Percentiles rank a stretch among this genome's conserved stretches.
These are phyloP conservation scores for Cryomyces antarcticus DNA, from an alignment of 495 filamentous ascomycete species.

Conservation along the genomic window DNA sequence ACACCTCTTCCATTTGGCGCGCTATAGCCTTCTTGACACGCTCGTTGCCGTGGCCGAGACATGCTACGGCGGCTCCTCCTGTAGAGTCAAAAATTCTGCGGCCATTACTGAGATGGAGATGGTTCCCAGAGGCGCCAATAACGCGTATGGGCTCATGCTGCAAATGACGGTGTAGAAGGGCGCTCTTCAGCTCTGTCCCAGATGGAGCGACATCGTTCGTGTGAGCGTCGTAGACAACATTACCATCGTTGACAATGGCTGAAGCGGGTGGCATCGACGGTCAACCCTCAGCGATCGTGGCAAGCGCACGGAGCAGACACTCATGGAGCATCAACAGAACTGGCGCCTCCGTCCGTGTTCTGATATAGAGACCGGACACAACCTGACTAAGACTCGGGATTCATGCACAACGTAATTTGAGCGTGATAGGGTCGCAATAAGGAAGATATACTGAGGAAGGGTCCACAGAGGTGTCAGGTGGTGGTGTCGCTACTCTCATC, in stretches of 20 bases:
- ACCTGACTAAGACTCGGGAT: no score
- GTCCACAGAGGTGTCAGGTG: no score
- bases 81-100: conserved; percentile 18
- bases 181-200: background rate
- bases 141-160: conserved; percentile 9
- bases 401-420: no score
- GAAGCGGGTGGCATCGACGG: background rate
- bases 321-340: no score
- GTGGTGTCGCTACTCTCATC: no score
- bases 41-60: conserved; percentile 17
- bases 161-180: conserved; percentile 12
- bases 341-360: no score
- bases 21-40: conserved; percentile 25
- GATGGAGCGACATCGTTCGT: background rate
- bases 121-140: conserved; percentile 6
- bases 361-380: no score
- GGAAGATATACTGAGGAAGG: no score
- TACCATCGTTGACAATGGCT: conserved; percentile 2
- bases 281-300: background rate
- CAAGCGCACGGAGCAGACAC: no score
- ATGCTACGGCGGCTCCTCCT: conserved; percentile 20
- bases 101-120: conserved; percentile 14
- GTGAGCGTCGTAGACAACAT: background rate
- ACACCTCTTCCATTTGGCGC: conserved; percentile 28
- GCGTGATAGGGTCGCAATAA: no score